Base-by-base conservation (phyloP, 1,284 basidiomycete genomes). In the Rhodotorula sp. region DNA sequence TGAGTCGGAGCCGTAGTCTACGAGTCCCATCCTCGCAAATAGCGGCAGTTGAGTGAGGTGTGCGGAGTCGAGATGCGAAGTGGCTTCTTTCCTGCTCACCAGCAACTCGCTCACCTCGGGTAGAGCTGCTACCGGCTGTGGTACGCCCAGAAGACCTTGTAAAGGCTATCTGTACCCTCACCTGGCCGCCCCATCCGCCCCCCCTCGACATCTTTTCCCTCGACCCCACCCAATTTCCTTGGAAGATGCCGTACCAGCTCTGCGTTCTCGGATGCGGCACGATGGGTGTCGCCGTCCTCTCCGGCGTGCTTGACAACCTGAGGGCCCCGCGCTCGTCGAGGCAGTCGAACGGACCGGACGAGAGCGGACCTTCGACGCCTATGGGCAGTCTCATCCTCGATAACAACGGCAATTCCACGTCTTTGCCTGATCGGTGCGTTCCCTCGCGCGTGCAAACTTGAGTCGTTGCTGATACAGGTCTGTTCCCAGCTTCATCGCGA, bases 251-350 rank as follows among this genome's bases (percentile, higher is more conserved):
- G 24, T 78, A 77, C 71, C 68, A 70, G 30, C 67, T 71, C 36
- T 67, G 70, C 51, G 68, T 71, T 30, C 62, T 78, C 92, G 94
- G 94, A 85, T 99, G 96, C 82, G 96, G 96, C 67, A 99, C 96
- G 11, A 99, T 99, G 96, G 96, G 96, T 67, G 83, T 98, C 74
- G 94, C 96, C 69, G 87, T 99, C 79, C 86, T 96, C 58, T 96
- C 94, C 39, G 96, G 93, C 64, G 88, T 95, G 52, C 82, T 94
- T 59, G 86, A 88, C 71, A 89, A 89, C 79, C 84, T 91, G 58
- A 84, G 88, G 71, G 80, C 84, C 13, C 83, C 77, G 67, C 66
- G 70, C 65, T 32, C 52, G 29, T 48, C 36, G 39, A 32, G 48
- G 24, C 62, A 67, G 79, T 27, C 11, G 58, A 65, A 32, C 47